Conservation (phyloP, 768 basidiomycete species). For the Pleurotus citrinopileatus region DNA sequence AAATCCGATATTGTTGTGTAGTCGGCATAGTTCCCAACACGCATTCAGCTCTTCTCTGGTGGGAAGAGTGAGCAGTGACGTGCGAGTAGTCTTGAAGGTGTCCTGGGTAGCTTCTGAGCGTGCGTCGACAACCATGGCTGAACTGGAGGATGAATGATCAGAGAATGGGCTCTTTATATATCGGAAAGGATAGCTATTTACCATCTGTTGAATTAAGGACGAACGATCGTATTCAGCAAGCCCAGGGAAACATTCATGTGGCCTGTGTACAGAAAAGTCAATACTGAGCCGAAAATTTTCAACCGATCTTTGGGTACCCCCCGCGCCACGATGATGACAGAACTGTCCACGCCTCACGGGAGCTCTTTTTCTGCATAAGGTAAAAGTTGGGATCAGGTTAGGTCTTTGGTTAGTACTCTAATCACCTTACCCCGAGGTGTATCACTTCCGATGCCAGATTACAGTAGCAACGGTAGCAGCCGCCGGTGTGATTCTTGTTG, state of each 20-base stretch:
- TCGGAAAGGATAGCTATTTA: neutral
- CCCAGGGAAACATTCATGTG: constrained; percentile 6
- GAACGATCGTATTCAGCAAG: constrained; percentile 6
- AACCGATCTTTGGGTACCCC: neutral
- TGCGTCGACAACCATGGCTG: constrained; percentile 8
- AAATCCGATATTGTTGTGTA: constrained; percentile 30
- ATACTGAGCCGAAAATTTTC: neutral
- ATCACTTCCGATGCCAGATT: neutral
- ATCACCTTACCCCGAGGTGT: constrained; percentile 8
- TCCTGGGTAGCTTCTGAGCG: neutral
- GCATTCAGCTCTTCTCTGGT: constrained; percentile 21
- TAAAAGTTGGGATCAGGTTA: constrained; percentile 1
- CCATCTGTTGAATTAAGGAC: neutral
- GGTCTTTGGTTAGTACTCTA: neutral
- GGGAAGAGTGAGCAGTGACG: constrained; percentile 16
- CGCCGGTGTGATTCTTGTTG: neutral
- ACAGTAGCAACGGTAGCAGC: neutral
- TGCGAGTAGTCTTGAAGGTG: constrained; percentile 6
- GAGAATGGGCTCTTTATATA: neutral
- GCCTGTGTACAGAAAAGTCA: constrained; percentile 7
- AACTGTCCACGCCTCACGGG: neutral
- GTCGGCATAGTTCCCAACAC: constrained; percentile 29
- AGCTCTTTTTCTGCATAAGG: constrained; percentile 9
- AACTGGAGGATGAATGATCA: neutral
- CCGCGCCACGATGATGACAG: neutral